These are phyloP conservation scores for Hypericum androsaemum DNA, from an alignment of 345 rosid genomes.

Conservation along the genomic window DNA sequence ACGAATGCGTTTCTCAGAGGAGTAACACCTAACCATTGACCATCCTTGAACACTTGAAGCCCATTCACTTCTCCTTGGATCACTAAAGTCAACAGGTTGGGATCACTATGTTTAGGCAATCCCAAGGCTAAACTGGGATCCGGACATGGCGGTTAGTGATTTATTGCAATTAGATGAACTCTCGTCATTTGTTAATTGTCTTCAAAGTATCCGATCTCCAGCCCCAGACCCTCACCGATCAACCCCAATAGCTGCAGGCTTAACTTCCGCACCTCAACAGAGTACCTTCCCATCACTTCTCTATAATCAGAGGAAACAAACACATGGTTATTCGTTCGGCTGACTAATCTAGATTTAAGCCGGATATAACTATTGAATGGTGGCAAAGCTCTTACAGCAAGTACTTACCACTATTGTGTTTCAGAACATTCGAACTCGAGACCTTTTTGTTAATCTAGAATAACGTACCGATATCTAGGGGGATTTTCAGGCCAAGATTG, in stretches of 20 bases:
- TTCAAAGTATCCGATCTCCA: constrained; percentile 12
- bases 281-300: constrained; percentile 16
- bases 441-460: not conserved
- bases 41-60: constrained; percentile 30
- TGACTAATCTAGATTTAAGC: no score
- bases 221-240: constrained; percentile 29
- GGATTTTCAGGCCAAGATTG: constrained; percentile 16
- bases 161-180: constrained; percentile 12
- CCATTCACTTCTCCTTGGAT: constrained; percentile 27
- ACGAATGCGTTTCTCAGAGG: constrained; percentile 29
- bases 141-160: constrained; percentile 30
- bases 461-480: not conserved
- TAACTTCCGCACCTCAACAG: constrained; percentile 26
- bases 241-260: constrained; percentile 20
- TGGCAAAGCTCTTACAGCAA: no score
- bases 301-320: constrained; percentile 2
- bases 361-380: no score
- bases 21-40: constrained; percentile 23
- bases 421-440: no score
- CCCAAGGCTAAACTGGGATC: constrained; percentile 34
- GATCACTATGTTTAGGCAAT: constrained; percentile 22
- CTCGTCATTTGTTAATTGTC: constrained; percentile 1
- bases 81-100: constrained; percentile 19
- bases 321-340: no score
- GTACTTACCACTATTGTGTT: no score